Base-by-base conservation (phyloP, 1,284 basidiomycete species). In the Cyathus olla region DNA sequence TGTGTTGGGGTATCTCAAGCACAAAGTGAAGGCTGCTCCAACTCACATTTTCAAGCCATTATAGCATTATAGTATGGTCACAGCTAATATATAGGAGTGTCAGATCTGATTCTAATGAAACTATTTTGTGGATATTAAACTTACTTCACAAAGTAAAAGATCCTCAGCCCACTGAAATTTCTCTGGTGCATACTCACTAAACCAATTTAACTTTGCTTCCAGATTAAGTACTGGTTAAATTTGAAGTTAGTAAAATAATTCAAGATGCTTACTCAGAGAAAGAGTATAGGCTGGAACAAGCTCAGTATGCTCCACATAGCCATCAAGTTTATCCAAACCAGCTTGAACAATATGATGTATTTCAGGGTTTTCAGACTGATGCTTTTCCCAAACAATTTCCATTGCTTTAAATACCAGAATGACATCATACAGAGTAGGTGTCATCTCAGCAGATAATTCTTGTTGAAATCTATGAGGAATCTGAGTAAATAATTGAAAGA, bases 401-500 rank as follows among this genome's bases (percentile, higher is more conserved):
- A 77, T 74, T 8, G 65, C 65, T 22, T 66, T 52, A 44, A 73
- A 77, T 10, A 62, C 55, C 19, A 69, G 72, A 27, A 74, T 60
- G 1, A 70, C 62, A 50, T 70, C 27, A 31, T 64, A 62, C 1
- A 76, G 57, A 1, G 71, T 74, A 0, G 70, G 74, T 17, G 70
- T 75, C 54, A 70, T 72, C 48, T 77, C 73, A 3, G 61, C 56
- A 15, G 73, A 75, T 3, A 76, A 60, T 21, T 52, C 53, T 56
- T 77, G 73, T 61, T 76, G 74, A 57, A 76, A 77, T 39, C 65
- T 66, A 63, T 76, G 72, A 3, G 70, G 68, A 35, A 71, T 61
- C 69, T 71, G 46, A n/a, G n/a, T 39, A 35, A 24, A 52, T n/a
- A 46, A 24, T 46, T 46, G 19, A 46, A 46, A 35, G 13, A 35